Conservation (phyloP, 306 rosid species). For the Malus sieversii region DNA sequence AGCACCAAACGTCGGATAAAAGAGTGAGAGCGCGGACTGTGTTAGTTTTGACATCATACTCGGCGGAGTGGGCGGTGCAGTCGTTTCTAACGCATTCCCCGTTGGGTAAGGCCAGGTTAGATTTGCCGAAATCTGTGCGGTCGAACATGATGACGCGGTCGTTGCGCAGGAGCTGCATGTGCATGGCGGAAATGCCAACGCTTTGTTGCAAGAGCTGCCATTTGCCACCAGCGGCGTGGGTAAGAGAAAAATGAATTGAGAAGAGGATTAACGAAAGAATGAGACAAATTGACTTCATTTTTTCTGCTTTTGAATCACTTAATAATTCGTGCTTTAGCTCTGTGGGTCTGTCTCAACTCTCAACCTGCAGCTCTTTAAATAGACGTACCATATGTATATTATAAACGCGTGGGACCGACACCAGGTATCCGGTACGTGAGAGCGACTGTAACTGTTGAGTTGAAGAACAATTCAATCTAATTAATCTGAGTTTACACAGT, state of each 20-base stretch:
- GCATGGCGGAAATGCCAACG: slow-evolving; percentile 71
- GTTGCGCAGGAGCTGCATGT: slow-evolving; percentile 72
- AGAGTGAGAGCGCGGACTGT: slow-evolving; percentile 47
- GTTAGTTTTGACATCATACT: slow-evolving; percentile 55
- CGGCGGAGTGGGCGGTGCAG: slow-evolving; percentile 73
- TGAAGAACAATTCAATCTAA: background rate
- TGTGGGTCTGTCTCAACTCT: background rate
- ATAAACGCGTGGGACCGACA: background rate
- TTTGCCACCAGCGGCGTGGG: slow-evolving; percentile 21
- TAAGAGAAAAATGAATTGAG: background rate
- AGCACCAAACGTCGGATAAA: slow-evolving; percentile 73
- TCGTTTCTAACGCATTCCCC: slow-evolving; percentile 36
- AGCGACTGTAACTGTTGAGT: background rate
- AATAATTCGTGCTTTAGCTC: background rate
- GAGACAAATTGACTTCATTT: background rate
- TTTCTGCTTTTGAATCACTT: background rate
- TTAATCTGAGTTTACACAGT: background rate
- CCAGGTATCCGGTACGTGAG: background rate
- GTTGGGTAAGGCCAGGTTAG: slow-evolving; percentile 41
- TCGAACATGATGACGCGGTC: slow-evolving; percentile 65
- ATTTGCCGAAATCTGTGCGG: slow-evolving; percentile 68
- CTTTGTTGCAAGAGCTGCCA: slow-evolving; percentile 43
- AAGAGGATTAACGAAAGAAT: background rate
- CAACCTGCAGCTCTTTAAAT: background rate
- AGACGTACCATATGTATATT: no score